Conservation (phyloP, 2,329 filamentous ascomycete genomes). For the Dactylellina sp. region DNA sequence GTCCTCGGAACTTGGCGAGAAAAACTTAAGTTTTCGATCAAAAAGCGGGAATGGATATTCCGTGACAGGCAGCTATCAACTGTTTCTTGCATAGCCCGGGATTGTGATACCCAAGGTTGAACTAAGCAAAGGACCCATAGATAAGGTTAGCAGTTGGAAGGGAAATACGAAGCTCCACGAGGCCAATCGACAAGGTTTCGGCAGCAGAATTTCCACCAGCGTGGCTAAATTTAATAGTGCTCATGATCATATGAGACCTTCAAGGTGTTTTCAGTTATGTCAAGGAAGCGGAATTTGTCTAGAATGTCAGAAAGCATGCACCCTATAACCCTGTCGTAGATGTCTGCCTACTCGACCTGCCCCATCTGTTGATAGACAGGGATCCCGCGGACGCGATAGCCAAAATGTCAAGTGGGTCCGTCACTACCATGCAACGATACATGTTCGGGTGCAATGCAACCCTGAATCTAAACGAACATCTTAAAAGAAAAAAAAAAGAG, state of each 20-base stretch:
- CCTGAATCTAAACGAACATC: constrained; percentile 21
- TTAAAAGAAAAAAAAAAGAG: constrained; percentile 27
- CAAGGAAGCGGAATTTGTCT: not conserved
- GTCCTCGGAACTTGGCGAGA: constrained; percentile 43
- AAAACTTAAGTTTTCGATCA: constrained; percentile 4
- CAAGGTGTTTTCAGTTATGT: not conserved
- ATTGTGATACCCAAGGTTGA: constrained; percentile 29
- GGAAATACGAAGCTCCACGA: constrained; percentile 29
- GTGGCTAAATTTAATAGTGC: no score
- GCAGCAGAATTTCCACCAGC: not conserved
- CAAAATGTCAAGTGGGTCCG: constrained; percentile 49
- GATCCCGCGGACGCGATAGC: constrained; percentile 30
- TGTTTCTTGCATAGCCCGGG: constrained; percentile 23
- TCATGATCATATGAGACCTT: no score
- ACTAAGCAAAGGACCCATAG: constrained; percentile 26
- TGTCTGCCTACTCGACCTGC: constrained; percentile 54
- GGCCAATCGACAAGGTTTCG: constrained; percentile 12
- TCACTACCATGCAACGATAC: constrained; percentile 39
- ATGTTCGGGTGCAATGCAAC: constrained; percentile 37
- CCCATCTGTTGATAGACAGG: constrained; percentile 33
- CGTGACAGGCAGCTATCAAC: not conserved
- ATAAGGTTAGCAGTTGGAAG: constrained; percentile 33
- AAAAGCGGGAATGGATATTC: constrained; percentile 1
- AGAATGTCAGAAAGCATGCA: constrained; percentile 3
- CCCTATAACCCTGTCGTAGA: constrained; percentile 35